Base-by-base conservation (phyloP, 768 basidiomycete species). In the Coprinopsis sp. region DNA sequence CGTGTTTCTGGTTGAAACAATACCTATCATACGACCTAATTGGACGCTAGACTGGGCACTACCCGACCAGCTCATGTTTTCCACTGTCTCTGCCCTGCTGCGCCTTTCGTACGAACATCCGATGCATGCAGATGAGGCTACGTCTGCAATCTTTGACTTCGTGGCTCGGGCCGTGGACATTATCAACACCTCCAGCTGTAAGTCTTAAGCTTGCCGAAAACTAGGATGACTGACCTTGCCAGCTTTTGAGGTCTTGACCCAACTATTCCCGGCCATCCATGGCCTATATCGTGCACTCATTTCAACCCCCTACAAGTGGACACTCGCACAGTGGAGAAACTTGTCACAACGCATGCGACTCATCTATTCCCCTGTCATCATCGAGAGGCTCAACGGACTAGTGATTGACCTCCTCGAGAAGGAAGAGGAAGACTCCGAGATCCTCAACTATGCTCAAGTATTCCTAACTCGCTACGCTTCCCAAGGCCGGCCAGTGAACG, bases 221-320 rank as follows among this genome's bases (percentile, higher is more conserved):
- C 11, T 11, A 13, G 27, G n/a, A 19, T n/a, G 19, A 18, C 37
- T 40, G 16, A 14, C 46, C 31, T 29, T 16, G 43, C 16, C 51
- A 92, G 90, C 86, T 0, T 66, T 81, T n/a, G 74, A 79, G 49
- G 72, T 89, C 27, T 69, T 94, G 16, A 81, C 82, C 1, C 88
- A 90, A 51, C 64, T 84, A 28, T 82, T 83, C 16, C 92, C 91
- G 5, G 79, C 87, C 13, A 70, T 95, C 33, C 90, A 94, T 62
- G 92, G 92, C 6, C 69, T 93, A 23, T 90, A 91, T 61, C 81
- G 92, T 28, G 90, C 92, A 4, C 78, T 92, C 49, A 87, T 81
- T 36, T 87, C 87, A 3, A 84, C 83, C 2, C 72, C 81, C 1
- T 91, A 86, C 59, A 68, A 76, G 21, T 94, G 91, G 90, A 78